Base-by-base conservation (phyloP, 2,329 filamentous ascomycete genomes). In the Apiospora sp. region DNA sequence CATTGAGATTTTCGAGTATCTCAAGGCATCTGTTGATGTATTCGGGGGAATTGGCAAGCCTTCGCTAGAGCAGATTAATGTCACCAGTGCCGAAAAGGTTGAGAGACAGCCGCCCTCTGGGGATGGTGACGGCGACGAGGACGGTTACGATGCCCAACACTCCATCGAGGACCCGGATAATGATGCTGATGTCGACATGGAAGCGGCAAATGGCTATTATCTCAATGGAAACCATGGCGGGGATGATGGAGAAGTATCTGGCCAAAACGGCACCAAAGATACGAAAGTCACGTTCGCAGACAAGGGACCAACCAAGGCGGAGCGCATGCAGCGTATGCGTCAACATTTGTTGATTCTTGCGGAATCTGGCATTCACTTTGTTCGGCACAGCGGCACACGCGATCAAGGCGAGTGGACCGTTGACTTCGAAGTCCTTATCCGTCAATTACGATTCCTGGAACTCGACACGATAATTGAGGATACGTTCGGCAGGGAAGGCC, bases 391-490 rank as follows among this genome's bases (percentile, higher is more conserved):
- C 75, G 91, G 92, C 34, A 86, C 84, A 58, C 84, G 86, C 48
- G 90, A 90, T 44, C 87, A 89, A 34, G 91, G 92, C 44, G 91
- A 93, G 78, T 99, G 95, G 94, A 92, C 91, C 0, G 90, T 98
- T 6, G 92, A 98, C 78, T 97, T 96, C 79, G 87, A 89, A n/a
- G 87, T 89, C 12, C 86, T 98, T 4, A 87, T 94, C 70, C 87
- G 90, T 61, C 87, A 88, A 69, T 85, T 98, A 46, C 91, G 93
- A 64, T 92, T 95, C 78, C 84, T 89, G 7, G 94, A 98, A 80
- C 86, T 98, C 43, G 94, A 98, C 81, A 91, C 92, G 19, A 92
- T 95, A 58, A 92, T 98, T 72, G 90, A 93, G 75, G 90, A 94
- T 70, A 90, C 91, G 2, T 95, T 94, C 77, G 95, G 94, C 10